Evolutionary conservation across 164 flowering plant genomes (phyloP).

Genomic region (Sedum album): DNA sequence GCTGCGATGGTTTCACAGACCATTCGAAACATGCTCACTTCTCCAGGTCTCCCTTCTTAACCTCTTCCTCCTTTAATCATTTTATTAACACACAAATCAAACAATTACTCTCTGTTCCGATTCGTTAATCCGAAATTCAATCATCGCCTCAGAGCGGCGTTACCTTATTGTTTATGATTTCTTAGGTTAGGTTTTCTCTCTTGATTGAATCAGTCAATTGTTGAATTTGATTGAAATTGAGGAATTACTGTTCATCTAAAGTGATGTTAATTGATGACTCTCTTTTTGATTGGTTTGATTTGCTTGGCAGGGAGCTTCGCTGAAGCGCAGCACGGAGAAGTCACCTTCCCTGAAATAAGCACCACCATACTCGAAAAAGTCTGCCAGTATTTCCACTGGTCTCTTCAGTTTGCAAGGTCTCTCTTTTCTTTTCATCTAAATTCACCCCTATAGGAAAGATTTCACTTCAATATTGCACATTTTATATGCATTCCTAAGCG

Average conservation of each 20-base stretch:
- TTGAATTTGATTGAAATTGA: background rate
- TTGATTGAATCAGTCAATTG: background rate
- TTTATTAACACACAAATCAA: too few relatives aligned
- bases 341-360: conserved; percentile 89
- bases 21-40: conserved; percentile 96
- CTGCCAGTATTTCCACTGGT: conserved; percentile 96
- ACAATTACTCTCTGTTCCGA: background rate
- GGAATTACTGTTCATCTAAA: too few relatives aligned
- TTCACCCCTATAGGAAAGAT: background rate
- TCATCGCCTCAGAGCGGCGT: background rate
- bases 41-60: conserved; percentile 49
- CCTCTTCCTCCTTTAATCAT: background rate
- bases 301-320: conserved; percentile 59
- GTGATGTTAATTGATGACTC: background rate
- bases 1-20: conserved; percentile 98
- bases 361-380: conserved; percentile 86
- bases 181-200: too few relatives aligned
- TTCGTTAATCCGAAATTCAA: background rate
- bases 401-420: conserved; percentile 80
- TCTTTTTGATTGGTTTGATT: background rate
- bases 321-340: conserved; percentile 69
- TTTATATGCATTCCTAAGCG: too few relatives aligned
- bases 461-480: background rate
- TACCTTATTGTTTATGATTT: background rate
- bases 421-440: background rate